Evolutionary conservation across 2,329 filamentous ascomycete species (phyloP).

Genomic region (Beauveria caledonica): DNA sequence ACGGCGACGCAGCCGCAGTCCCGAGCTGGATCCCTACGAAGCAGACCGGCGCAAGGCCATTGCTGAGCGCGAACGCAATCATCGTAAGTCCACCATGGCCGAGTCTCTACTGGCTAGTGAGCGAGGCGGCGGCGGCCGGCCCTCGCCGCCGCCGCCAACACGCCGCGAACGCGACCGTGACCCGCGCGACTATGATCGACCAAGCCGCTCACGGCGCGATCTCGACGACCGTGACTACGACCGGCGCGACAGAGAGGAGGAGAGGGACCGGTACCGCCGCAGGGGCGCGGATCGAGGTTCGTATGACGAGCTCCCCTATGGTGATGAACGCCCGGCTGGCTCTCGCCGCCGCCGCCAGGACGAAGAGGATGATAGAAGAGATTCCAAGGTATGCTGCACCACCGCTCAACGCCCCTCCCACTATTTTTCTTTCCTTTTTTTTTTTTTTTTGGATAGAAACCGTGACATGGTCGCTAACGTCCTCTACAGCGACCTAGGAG

Average conservation of each 20-base stretch:
- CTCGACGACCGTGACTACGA: conserved; percentile 63
- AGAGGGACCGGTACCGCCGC: conserved; percentile 84
- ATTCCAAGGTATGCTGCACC: conserved; percentile 51
- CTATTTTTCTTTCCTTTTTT: too few relatives aligned
- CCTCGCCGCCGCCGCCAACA: conserved; percentile 34
- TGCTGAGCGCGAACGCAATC: conserved; percentile 87
- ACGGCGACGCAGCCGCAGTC: conserved; percentile 67
- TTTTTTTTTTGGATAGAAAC: not conserved
- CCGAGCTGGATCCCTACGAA: conserved; percentile 91
- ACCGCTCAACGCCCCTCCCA: not conserved
- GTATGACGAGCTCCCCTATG: conserved; percentile 86
- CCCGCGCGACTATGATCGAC: conserved; percentile 40
- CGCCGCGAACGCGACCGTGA: conserved; percentile 30
- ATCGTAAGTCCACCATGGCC: conserved; percentile 70
- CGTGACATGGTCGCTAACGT: conserved; percentile 20
- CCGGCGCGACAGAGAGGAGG: conserved; percentile 77
- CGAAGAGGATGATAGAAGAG: conserved; percentile 64
- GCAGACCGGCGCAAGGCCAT: conserved; percentile 90
- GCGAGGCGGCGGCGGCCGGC: conserved; percentile 16
- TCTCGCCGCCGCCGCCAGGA: conserved; percentile 71
- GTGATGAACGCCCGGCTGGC: conserved; percentile 58
- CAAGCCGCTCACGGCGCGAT: conserved; percentile 47
- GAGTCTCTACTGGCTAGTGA: conserved; percentile 45
- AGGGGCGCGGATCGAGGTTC: conserved; percentile 68
- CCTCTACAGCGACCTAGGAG: conserved; percentile 45